Conservation (phyloP, 1,284 basidiomycete genomes). For the Irpex sp. region DNA sequence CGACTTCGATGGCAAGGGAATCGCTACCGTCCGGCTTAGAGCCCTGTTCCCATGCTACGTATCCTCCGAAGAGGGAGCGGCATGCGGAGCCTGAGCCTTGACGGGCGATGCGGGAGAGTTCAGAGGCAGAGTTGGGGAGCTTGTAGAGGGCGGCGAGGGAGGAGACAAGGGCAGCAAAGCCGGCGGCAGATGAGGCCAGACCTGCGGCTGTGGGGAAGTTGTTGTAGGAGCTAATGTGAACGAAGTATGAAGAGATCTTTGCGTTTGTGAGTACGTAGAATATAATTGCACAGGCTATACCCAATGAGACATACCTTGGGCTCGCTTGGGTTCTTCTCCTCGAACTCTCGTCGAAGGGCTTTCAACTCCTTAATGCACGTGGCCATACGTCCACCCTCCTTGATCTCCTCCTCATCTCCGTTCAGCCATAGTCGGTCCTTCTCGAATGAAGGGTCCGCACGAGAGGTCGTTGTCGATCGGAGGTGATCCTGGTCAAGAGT, state of each 20-base stretch:
- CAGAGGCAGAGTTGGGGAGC: constrained; percentile 62
- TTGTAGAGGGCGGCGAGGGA: constrained; percentile 87
- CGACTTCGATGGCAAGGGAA: constrained; percentile 87
- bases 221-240: constrained; percentile 94
- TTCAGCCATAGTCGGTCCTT: constrained; percentile 93
- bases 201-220: constrained; percentile 99
- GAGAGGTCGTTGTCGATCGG: constrained; percentile 89
- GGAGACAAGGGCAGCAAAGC: constrained; percentile 92
- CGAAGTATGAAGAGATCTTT: constrained; percentile 68
- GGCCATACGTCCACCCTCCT: constrained; percentile 72
- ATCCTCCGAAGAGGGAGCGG: constrained; percentile 95
- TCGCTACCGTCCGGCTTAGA: constrained; percentile 70
- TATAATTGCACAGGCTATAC: constrained; percentile 1
- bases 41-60: constrained; percentile 95
- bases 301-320: constrained; percentile 55
- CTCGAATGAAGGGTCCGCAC: constrained; percentile 75
- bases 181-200: constrained; percentile 95
- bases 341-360: constrained; percentile 69
- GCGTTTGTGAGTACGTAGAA: not conserved
- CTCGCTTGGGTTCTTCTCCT: constrained; percentile 59
- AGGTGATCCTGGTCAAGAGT: constrained; percentile 97
- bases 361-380: constrained; percentile 92
- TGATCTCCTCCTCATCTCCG: constrained; percentile 87
- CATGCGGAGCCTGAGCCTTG: constrained; percentile 98
- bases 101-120: constrained; percentile 91